Evolutionary conservation across 2,329 filamentous ascomycete species (phyloP).

Genomic region (Neonectria faginata): DNA sequence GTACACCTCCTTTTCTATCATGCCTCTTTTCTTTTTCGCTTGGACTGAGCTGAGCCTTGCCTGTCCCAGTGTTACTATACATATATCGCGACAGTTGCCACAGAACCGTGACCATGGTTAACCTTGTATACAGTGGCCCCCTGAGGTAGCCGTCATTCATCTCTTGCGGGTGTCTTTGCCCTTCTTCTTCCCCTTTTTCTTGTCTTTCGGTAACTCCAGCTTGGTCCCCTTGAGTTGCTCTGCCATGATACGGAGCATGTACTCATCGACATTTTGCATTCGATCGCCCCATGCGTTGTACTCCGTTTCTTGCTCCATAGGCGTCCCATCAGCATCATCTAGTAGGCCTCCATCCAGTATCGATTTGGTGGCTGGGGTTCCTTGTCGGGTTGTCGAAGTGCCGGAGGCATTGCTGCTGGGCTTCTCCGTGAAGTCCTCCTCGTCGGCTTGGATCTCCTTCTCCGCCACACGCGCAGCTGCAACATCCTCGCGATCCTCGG

Average conservation of each 20-base stretch:
- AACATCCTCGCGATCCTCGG: slow-evolving; percentile 93
- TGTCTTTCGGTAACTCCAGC: slow-evolving; percentile 73
- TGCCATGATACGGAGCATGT: slow-evolving; percentile 78
- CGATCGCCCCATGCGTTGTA: slow-evolving; percentile 69
- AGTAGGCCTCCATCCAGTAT: slow-evolving; percentile 48
- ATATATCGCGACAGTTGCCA: slow-evolving; percentile 20
- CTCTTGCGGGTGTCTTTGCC: slow-evolving; percentile 68
- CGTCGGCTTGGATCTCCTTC: slow-evolving; percentile 88
- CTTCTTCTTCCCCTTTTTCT: slow-evolving; percentile 71
- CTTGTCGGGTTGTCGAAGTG: slow-evolving; percentile 62
- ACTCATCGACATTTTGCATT: slow-evolving; percentile 77
- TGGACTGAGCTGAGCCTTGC: slow-evolving; percentile 10
- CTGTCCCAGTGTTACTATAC: slow-evolving; percentile 23
- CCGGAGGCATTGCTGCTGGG: slow-evolving; percentile 59
- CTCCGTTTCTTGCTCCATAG: slow-evolving; percentile 58
- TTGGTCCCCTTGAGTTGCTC: slow-evolving; percentile 69
- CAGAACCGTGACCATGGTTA: slow-evolving; percentile 21
- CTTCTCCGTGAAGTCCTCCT: slow-evolving; percentile 84
- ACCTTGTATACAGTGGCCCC: slow-evolving; percentile 25
- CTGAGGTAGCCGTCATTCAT: slow-evolving; percentile 39
- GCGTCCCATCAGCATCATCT: slow-evolving; percentile 49
- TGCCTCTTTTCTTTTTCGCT: slow-evolving; percentile 12
- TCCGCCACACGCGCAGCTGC: slow-evolving; percentile 88
- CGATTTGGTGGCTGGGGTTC: slow-evolving; percentile 60
- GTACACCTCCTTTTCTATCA: slow-evolving; percentile 26